Base-by-base conservation (phyloP, 805 yeast genomes). In the Myxozyma vanderwaltii region DNA sequence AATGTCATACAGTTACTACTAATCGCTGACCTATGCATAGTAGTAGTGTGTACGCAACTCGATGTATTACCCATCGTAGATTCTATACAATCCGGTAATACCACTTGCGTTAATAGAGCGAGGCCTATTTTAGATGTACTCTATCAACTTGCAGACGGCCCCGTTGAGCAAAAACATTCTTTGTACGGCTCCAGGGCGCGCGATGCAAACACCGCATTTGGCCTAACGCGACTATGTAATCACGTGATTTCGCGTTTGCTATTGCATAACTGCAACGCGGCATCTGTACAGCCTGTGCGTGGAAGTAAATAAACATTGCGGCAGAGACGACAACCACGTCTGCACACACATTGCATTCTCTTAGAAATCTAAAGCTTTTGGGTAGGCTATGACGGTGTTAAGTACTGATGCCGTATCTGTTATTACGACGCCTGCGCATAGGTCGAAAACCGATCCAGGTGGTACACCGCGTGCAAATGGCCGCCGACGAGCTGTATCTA, bases 401-500 rank as follows among this genome's bases (percentile, higher is more conserved):
- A 24, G 13, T 3, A 40, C 19, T 8, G 33, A 17, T 33, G 44
- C 41, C 19, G 49, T 27, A 19, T 36, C 23, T n/a, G 13, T 24
- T 24, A 33, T 21, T 27, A 46, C 48, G 5, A 19, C 41, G 12
- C 39, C 48, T 21, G 46, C 43, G 19, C 41, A 46, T 19, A 23
- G 48, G 21, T 24, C 48, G 19, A 44, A 38, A 19, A 47, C 56
- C 31, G 35, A 39, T 26, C 52, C 48, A 5, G 39, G 40, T 15
- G 24, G 39, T 19, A 23, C 23, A 17, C 26, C n/a, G 17, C n/a
- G 31, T 12, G 5, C 33, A 10, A 47, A 36, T 21, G 36, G 50
- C 7, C 54, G 63, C 2, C 51, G 63, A 10, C 51, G 64, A 13
- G 21, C 62, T 26, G 55, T 56, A 8, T 35, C 62, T 12, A 27